Evolutionary conservation across 805 yeast species (phyloP).

Genomic region (Ogataea trehaloabstinens): DNA sequence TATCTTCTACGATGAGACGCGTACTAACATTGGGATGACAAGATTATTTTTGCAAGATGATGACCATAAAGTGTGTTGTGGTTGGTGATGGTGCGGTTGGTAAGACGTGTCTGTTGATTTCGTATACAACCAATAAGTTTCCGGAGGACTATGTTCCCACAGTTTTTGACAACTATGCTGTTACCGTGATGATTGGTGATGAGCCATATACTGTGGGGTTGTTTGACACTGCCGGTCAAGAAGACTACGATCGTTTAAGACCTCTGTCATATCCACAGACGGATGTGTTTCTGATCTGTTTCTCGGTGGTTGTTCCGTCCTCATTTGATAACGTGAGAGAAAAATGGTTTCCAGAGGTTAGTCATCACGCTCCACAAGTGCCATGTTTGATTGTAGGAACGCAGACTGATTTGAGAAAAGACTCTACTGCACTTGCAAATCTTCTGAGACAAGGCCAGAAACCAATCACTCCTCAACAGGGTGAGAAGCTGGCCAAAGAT

Average conservation of each 20-base stretch:
- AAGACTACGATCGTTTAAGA: constrained; percentile 96
- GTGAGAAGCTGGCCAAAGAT: constrained; percentile 91
- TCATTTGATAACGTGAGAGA: constrained; percentile 96
- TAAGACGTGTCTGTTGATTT: constrained; percentile 90
- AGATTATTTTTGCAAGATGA: constrained; percentile 38
- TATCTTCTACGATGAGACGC: neutral
- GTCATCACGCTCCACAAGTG: constrained; percentile 94
- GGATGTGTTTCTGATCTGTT: constrained; percentile 93
- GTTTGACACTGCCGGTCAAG: constrained; percentile 99
- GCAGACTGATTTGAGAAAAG: constrained; percentile 92
- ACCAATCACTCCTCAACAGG: constrained; percentile 83
- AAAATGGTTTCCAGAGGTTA: constrained; percentile 98
- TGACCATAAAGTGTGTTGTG: constrained; percentile 88
- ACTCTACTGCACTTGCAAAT: constrained; percentile 85
- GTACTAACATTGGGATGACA: too few species aligned
- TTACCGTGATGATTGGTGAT: constrained; percentile 94
- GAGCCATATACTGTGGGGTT: constrained; percentile 97
- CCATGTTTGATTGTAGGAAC: constrained; percentile 97
- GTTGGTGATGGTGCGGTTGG: constrained; percentile 99
- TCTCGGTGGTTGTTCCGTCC: constrained; percentile 95
- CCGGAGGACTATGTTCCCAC: constrained; percentile 99
- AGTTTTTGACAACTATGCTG: constrained; percentile 95
- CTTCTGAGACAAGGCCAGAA: constrained; percentile 85
- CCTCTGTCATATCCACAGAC: constrained; percentile 97
- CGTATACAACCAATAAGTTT: constrained; percentile 94